A percentile compares a stretch with the other conserved stretches of the same genome.
These are phyloP conservation scores for Erythrophleum fordii DNA, from an alignment of 306 rosid species.

Conservation along the genomic window DNA sequence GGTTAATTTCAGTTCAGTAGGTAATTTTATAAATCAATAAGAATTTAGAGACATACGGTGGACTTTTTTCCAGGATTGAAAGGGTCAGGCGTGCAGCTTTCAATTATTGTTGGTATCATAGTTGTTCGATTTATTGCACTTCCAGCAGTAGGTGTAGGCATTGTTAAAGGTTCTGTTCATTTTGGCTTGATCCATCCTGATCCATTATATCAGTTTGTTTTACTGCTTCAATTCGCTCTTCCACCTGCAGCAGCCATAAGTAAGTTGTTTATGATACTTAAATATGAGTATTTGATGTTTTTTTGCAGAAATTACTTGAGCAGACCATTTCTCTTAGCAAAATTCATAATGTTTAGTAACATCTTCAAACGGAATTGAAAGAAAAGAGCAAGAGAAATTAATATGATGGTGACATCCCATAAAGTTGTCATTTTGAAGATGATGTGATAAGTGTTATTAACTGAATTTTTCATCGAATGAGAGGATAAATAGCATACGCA, in stretches of 20 bases:
- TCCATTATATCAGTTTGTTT: conserved; percentile 52
- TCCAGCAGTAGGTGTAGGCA: conserved; percentile 47
- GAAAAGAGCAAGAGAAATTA: no score
- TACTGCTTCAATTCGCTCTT: conserved; percentile 47
- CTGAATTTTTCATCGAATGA: no score
- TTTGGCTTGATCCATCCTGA: conserved; percentile 37
- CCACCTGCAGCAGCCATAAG: conserved; percentile 46
- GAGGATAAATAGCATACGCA: no score
- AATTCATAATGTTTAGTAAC: no score
- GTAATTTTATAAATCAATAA: conserved; percentile 2
- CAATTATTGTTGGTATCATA: conserved; percentile 40
- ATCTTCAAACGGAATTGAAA: no score
- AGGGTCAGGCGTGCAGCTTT: conserved; percentile 31
- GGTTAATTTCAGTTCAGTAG: neutral
- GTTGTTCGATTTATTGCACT: conserved; percentile 41
- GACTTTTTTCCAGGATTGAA: conserved; percentile 42
- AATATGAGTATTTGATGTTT: no score
- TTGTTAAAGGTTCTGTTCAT: conserved; percentile 44
- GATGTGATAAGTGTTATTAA: no score
- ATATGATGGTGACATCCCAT: neutral
- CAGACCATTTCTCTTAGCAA: no score
- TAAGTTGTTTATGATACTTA: conserved; percentile 22
- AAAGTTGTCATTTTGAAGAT: neutral
- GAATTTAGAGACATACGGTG: neutral
- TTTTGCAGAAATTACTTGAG: no score